Percentiles rank a stretch among this genome's conserved stretches.
These are phyloP conservation scores for Geranomyces michiganensis DNA, from an alignment of 192 early-diverging fungal genomes.

Conservation along the genomic window DNA sequence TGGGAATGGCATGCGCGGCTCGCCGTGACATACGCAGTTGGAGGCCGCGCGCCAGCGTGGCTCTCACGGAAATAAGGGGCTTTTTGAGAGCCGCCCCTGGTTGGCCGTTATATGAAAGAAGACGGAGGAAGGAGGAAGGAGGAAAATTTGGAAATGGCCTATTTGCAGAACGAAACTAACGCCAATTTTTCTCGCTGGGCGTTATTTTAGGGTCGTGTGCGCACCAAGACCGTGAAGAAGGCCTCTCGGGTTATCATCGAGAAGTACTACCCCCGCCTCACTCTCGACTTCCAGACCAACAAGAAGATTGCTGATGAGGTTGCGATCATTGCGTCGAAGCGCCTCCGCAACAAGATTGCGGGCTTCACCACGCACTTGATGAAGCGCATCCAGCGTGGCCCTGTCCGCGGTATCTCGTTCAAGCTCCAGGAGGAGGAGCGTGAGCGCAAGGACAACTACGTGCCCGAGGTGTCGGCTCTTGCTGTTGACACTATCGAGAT, in stretches of 20 bases:
- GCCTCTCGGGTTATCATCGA: conserved; percentile 99
- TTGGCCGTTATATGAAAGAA: too few relatives aligned
- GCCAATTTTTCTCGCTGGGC: not conserved
- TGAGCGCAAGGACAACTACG: conserved; percentile 99
- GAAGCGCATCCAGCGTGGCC: conserved; percentile 98
- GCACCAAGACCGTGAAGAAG: conserved; percentile 99
- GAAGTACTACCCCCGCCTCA: conserved; percentile 99
- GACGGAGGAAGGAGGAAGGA: too few relatives aligned
- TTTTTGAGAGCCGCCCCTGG: too few relatives aligned
- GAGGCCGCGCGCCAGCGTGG: too few relatives aligned
- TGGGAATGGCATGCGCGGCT: too few relatives aligned
- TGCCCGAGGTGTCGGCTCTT: conserved; percentile 97
- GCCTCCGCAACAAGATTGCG: conserved; percentile 99
- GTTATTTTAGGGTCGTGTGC: conserved; percentile 84
- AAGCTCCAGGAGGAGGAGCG: conserved; percentile 99
- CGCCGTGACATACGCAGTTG: too few relatives aligned
- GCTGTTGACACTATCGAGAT: conserved; percentile 89
- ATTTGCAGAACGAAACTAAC: too few relatives aligned
- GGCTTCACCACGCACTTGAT: conserved; percentile 99
- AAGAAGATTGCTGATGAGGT: conserved; percentile 98
- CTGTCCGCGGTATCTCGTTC: conserved; percentile 99
- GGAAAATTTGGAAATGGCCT: too few relatives aligned
- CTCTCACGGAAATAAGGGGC: too few relatives aligned
- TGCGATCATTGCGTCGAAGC: conserved; percentile 97
- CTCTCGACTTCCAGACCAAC: conserved; percentile 99